Percentiles rank a stretch among this genome's conserved stretches.
These are phyloP conservation scores for Diversispora epigaea DNA, from an alignment of 192 early-diverging fungal species.

Conservation along the genomic window DNA sequence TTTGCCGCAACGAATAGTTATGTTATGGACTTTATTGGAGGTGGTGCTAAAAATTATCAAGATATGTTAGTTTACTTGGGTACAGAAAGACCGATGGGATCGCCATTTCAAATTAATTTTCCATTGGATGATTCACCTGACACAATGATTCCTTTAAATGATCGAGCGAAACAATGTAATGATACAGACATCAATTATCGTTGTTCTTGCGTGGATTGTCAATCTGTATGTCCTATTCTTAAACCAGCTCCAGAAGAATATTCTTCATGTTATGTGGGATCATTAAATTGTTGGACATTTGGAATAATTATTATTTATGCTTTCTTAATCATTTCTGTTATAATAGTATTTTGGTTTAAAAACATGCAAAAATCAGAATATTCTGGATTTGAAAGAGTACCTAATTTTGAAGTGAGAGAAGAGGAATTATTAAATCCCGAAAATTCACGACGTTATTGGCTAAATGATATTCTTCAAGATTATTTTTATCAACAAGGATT, in stretches of 20 bases:
- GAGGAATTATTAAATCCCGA: slow-evolving; percentile 41
- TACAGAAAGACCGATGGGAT: slow-evolving; percentile 53
- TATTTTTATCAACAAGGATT: slow-evolving; percentile 62
- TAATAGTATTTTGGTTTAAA: slow-evolving; percentile 35
- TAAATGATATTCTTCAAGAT: slow-evolving; percentile 52
- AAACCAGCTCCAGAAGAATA: slow-evolving; percentile 49
- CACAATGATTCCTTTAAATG: slow-evolving; percentile 36
- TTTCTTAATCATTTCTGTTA: slow-evolving; percentile 33
- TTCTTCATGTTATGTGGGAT: slow-evolving; percentile 46
- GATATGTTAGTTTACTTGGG: slow-evolving; percentile 60
- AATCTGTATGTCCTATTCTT: slow-evolving; percentile 52
- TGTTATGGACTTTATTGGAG: slow-evolving; percentile 66
- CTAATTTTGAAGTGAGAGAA: slow-evolving; percentile 43
- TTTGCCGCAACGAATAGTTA: slow-evolving; percentile 65
- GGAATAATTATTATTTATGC: slow-evolving; percentile 45
- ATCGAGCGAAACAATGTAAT: slow-evolving; percentile 49
- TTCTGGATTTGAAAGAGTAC: slow-evolving; percentile 48
- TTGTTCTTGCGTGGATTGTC: slow-evolving; percentile 64
- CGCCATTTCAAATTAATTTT: slow-evolving; percentile 66
- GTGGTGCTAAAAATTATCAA: slow-evolving; percentile 57
- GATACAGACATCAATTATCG: slow-evolving; percentile 50
- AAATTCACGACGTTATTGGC: slow-evolving; percentile 44
- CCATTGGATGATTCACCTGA: slow-evolving; percentile 43
- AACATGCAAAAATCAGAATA: slow-evolving; percentile 27
- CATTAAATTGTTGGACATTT: slow-evolving; percentile 55